A percentile compares a stretch with the other conserved stretches of the same genome.
These are phyloP conservation scores for Megacollybia marginata DNA, from an alignment of 768 basidiomycete genomes.

Conservation along the genomic window DNA sequence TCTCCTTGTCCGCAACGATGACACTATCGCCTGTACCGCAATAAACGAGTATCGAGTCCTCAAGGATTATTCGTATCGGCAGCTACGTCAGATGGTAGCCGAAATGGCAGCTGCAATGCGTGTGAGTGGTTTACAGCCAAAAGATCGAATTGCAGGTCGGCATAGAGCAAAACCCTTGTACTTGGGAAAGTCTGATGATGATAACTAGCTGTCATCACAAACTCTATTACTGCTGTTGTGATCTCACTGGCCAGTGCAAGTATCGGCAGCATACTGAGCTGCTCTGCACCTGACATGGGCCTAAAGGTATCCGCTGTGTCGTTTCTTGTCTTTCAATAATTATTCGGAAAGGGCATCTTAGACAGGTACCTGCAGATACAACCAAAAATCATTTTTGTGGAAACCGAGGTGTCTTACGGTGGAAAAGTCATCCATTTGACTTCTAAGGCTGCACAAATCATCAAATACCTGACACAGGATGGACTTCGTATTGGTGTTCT, in stretches of 20 bases:
- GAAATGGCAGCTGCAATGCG: constrained; percentile 51
- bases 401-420: constrained; percentile 58
- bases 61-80: constrained; percentile 42
- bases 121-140: constrained; percentile 45
- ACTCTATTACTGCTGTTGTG: constrained; percentile 50
- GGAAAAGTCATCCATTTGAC: constrained; percentile 52
- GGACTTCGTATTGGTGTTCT: constrained; percentile 49
- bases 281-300: constrained; percentile 73
- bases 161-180: background rate
- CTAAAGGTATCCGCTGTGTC: constrained; percentile 29
- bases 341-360: constrained; percentile 32
- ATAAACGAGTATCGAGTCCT: constrained; percentile 46
- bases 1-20: constrained; percentile 50
- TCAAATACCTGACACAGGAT: constrained; percentile 35
- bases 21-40: constrained; percentile 53
- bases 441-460: constrained; percentile 46
- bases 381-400: constrained; percentile 63
- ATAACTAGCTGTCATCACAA: constrained; percentile 53
- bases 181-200: background rate
- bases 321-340: constrained; percentile 4
- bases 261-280: constrained; percentile 62
- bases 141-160: constrained; percentile 64
- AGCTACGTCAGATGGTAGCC: constrained; percentile 48
- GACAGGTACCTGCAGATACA: constrained; percentile 65
- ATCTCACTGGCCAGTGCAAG: constrained; percentile 60